Percentiles rank a stretch among this genome's conserved stretches.
phyloP scores from a whole-genome alignment of 2,329 filamentous ascomycete genomes.

The Tolypocladium ophioglossoides region DNA sequence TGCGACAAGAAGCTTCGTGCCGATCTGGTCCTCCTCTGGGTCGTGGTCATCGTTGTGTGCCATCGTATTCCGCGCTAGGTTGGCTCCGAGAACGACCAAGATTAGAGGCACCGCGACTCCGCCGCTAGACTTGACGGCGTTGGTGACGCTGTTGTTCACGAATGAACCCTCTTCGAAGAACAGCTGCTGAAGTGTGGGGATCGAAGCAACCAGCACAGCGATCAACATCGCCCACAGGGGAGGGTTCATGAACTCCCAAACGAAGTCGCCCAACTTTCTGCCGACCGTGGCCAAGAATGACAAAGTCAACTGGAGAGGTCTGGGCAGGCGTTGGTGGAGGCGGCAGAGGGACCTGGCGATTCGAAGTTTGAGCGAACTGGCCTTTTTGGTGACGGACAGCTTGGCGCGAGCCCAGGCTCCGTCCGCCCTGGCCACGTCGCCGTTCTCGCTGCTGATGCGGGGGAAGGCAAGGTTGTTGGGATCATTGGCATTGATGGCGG shows the following conservation, averaged over 20 bases:
- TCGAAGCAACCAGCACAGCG: slow-evolving; percentile 82
- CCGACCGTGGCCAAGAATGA: slow-evolving; percentile 20
- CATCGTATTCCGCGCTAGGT: slow-evolving; percentile 84
- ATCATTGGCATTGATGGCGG: slow-evolving; percentile 18
- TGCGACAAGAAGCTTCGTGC: slow-evolving; percentile 72
- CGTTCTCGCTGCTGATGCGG: slow-evolving; percentile 34
- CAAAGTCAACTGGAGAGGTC: slow-evolving; percentile 26
- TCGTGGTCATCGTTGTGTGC: slow-evolving; percentile 53
- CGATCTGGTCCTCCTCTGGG: slow-evolving; percentile 57
- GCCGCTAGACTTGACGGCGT: slow-evolving; percentile 74
- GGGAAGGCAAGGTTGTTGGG: slow-evolving; percentile 56
- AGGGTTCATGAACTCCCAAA: slow-evolving; percentile 96
- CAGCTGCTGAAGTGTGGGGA: slow-evolving; percentile 68
- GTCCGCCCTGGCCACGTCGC: slow-evolving; percentile 17
- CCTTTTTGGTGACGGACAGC: slow-evolving; percentile 19
- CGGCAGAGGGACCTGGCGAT: slow-evolving; percentile 12
- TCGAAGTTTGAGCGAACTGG: slow-evolving; percentile 11
- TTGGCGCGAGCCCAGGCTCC: slow-evolving; percentile 29
- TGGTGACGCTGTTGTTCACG: slow-evolving; percentile 83
- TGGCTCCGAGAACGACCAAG: slow-evolving; percentile 87
- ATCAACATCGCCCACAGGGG: slow-evolving; percentile 94
- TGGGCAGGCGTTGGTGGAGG: slow-evolving; percentile 28
- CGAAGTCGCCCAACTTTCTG: slow-evolving; percentile 45
- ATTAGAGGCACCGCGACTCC: slow-evolving; percentile 92
- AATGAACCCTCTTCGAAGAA: slow-evolving; percentile 90